A percentile compares a stretch with the other conserved stretches of the same genome.
Evolutionary conservation across 2,329 filamentous ascomycete species (phyloP).

Genomic region (Stagonosporopsis chrysanthemi): DNA sequence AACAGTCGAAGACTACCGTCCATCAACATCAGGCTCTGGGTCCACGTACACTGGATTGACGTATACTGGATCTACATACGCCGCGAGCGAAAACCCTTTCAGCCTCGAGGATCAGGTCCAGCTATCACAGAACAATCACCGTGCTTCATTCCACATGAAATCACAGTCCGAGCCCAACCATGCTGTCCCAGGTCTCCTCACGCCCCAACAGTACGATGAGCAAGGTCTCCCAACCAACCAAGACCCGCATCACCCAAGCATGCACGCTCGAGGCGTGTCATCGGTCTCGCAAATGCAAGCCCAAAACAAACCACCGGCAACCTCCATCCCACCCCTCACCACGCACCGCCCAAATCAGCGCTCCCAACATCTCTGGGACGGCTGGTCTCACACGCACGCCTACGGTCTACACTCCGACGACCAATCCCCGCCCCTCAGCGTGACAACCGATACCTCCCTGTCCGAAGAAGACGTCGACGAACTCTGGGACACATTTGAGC

Average conservation of each 20-base stretch:
- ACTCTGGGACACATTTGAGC: conserved; percentile 45
- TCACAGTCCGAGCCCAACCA: conserved; percentile 52
- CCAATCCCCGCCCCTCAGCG: conserved; percentile 41
- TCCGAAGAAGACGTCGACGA: conserved; percentile 48
- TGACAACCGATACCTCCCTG: conserved; percentile 41
- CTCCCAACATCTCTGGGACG: conserved; percentile 43
- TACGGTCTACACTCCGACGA: conserved; percentile 43
- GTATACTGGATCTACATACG: conserved; percentile 44
- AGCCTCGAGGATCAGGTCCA: conserved; percentile 57
- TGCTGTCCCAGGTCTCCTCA: conserved; percentile 46
- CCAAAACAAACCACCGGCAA: conserved; percentile 31
- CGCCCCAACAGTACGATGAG: conserved; percentile 47
- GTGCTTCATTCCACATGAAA: conserved; percentile 50
- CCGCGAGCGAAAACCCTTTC: conserved; percentile 57
- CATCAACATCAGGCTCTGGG: conserved; percentile 53
- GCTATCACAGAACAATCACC: conserved; percentile 48
- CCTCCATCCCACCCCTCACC: conserved; percentile 27
- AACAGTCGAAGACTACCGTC: conserved; percentile 52
- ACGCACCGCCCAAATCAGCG: conserved; percentile 37
- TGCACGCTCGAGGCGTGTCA: conserved; percentile 46
- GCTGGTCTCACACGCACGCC: conserved; percentile 44
- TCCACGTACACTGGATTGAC: conserved; percentile 24
- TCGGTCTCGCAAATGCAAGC: conserved; percentile 47
- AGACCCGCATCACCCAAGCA: conserved; percentile 37
- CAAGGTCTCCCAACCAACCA: conserved; percentile 43